Evolutionary conservation across 2,329 filamentous ascomycete genomes (phyloP).

Genomic region (Fulvia fulva): DNA sequence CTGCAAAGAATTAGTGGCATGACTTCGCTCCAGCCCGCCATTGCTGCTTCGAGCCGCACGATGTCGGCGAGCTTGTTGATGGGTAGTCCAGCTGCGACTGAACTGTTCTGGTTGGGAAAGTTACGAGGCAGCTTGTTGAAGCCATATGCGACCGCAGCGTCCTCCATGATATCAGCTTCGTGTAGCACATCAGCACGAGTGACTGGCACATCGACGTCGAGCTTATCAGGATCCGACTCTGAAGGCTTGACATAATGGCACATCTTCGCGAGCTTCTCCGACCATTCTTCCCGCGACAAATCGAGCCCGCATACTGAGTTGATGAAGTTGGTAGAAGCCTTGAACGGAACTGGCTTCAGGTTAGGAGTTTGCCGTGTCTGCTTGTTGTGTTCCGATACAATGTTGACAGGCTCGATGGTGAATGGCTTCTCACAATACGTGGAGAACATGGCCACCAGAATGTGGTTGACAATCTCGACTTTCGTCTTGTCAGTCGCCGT

Average conservation of each 20-base stretch:
- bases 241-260: slow-evolving; percentile 78
- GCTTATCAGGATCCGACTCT: slow-evolving; percentile 56
- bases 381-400: slow-evolving; percentile 86
- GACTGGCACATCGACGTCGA: slow-evolving; percentile 78
- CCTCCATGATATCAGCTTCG: slow-evolving; percentile 98
- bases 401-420: slow-evolving; percentile 89
- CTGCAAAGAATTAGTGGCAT: slow-evolving; percentile 95
- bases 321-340: slow-evolving; percentile 87
- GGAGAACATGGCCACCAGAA: slow-evolving; percentile 96
- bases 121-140: slow-evolving; percentile 92
- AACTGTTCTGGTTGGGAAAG: slow-evolving; percentile 80
- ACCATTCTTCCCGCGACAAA: slow-evolving; percentile 70
- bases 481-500: slow-evolving; percentile 96
- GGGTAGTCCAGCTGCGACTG: slow-evolving; percentile 77
- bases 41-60: slow-evolving; percentile 79
- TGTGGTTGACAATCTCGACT: slow-evolving; percentile 90
- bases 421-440: slow-evolving; percentile 83
- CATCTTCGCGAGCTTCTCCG: slow-evolving; percentile 82
- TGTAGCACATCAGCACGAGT: slow-evolving; percentile 93
- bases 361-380: slow-evolving; percentile 77
- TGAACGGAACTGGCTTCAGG: slow-evolving; percentile 68
- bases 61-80: slow-evolving; percentile 96
- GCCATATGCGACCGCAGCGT: slow-evolving; percentile 91
- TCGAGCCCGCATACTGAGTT: slow-evolving; percentile 85
- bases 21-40: slow-evolving; percentile 94